Evolutionary conservation across 2,329 filamentous ascomycete species (phyloP), one percentile per base, ranked within the genome.

Genomic region (Aspergillus fumigatiaffinis): DNA sequence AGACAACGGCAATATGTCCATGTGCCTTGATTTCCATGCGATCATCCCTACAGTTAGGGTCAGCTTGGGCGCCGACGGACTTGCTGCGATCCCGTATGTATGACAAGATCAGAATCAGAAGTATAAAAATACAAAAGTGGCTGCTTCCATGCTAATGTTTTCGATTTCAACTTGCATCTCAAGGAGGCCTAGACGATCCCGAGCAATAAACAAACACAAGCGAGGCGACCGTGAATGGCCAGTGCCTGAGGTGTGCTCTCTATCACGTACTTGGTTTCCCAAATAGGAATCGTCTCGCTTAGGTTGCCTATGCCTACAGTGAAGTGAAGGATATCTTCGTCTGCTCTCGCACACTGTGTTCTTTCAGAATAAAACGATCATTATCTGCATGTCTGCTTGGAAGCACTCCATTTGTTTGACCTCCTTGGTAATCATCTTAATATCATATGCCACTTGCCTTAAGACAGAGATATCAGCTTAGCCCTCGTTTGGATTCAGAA

Each of bases 231-330:
- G 17, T 52, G 38, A 21, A 28, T 21, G 1, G 44, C 21, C 12
- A 9, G 47, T 50, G 51, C 55, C 53, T 50, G 12, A 56, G 52
- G 52, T 35, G 50, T 51, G 47, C 47, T 46, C 9, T 26, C 20
- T 48, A 51, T 55, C 57, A 62, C 53, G 35, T 55, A 53, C 21
- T 21, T 54, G 29, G 44, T 52, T 61, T 55, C 60, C 57, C 46
- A 55, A 61, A 55, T 26, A 32, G 59, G 60, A 44, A 61, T 64
- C 60, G 55, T 53, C 50, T 64, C 58, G 58, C 52, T 56, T 60
- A 50, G 50, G 47, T 52, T 62, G 38, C 48, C 50, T 47, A 28
- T 53, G 44, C 38, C 52, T 57, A 48, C 54, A 51, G 10, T 38
- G 52, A 26, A 54, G 51, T 58, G 51, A 57, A 60, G 46, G n/a